These are phyloP conservation scores for Penicillium pancosmium DNA, from an alignment of 495 filamentous ascomycete genomes.

Conservation along the genomic window DNA sequence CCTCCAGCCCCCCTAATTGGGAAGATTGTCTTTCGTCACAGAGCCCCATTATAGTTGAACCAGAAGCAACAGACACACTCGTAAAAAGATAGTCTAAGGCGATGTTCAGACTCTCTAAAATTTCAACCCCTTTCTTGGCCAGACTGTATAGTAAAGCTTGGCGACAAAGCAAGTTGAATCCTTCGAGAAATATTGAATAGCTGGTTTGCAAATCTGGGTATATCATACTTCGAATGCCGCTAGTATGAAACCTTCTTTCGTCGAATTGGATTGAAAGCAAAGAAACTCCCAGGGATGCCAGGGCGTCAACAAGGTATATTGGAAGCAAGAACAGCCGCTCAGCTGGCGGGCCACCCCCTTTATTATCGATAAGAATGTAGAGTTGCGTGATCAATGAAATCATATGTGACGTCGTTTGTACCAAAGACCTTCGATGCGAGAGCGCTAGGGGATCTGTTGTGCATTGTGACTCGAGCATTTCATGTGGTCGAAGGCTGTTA, in stretches of 20 bases:
- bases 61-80: neutral
- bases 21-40: neutral
- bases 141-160: slow-evolving; percentile 2
- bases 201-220: neutral
- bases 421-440: slow-evolving; percentile 4
- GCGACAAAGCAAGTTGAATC: neutral
- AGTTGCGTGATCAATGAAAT: neutral
- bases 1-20: neutral
- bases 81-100: neutral
- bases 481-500: neutral
- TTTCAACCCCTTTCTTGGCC: neutral
- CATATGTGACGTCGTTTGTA: slow-evolving; percentile 1
- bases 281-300: slow-evolving; percentile 4
- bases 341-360: neutral
- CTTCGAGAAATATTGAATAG: slow-evolving; percentile 2
- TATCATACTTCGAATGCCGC: neutral
- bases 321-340: slow-evolving; percentile 7
- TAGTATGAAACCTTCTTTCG: neutral
- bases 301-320: slow-evolving; percentile 5
- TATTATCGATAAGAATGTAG: neutral
- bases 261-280: slow-evolving; percentile 3
- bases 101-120: neutral
- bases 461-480: neutral
- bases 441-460: neutral
- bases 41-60: neutral